phyloP scores from a whole-genome alignment of 495 filamentous ascomycete species.

The Hypoxylon lenormandii region DNA sequence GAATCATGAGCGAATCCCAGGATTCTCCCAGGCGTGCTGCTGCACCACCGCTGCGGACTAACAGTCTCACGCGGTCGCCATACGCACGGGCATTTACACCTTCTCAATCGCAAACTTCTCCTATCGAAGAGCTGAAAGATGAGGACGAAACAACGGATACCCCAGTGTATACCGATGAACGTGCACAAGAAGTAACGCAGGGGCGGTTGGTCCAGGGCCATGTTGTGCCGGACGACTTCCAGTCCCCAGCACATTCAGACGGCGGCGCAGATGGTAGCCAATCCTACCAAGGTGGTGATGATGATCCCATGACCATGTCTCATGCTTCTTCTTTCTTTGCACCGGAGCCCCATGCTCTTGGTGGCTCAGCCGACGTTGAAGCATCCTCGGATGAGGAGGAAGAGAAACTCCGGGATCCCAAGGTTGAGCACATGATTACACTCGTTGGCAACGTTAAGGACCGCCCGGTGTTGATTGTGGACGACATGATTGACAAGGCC shows the following conservation, averaged over 20 bases:
- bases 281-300: conserved; percentile 54
- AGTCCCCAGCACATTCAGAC: conserved; percentile 77
- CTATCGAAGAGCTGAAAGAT: conserved; percentile 56
- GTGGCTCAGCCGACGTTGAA: conserved; percentile 81
- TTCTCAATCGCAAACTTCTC: conserved; percentile 55
- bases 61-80: conserved; percentile 44
- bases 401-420: conserved; percentile 75
- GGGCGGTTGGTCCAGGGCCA: conserved; percentile 94
- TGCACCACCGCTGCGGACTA: conserved; percentile 48
- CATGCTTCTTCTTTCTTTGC: conserved; percentile 68
- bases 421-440: conserved; percentile 92
- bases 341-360: conserved; percentile 73
- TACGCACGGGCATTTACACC: conserved; percentile 51
- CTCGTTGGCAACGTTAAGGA: conserved; percentile 91
- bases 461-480: conserved; percentile 89
- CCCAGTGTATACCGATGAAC: conserved; percentile 83
- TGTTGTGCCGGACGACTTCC: conserved; percentile 92
- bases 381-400: conserved; percentile 91
- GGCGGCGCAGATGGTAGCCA: conserved; percentile 52
- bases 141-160: conserved; percentile 63
- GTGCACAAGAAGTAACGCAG: conserved; percentile 89
- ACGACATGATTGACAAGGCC: conserved; percentile 98
- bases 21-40: conserved; percentile 56
- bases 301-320: conserved; percentile 70
- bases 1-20: conserved; percentile 52